Conservation (phyloP, 768 basidiomycete species). For the Floccularia luteovirens region DNA sequence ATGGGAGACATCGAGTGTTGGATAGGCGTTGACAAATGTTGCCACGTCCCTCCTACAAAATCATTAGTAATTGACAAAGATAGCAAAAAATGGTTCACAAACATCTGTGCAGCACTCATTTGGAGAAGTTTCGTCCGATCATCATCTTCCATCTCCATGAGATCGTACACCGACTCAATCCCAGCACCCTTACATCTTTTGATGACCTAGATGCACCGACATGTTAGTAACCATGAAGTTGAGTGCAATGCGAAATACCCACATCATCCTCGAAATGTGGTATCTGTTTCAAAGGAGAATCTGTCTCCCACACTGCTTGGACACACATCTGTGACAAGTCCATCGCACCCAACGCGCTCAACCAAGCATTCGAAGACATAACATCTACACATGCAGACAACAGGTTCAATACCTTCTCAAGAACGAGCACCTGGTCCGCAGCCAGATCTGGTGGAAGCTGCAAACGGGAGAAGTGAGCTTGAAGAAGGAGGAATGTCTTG, state of each 20-base stretch:
- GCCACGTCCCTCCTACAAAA: slow-evolving; percentile 82
- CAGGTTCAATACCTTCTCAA: slow-evolving; percentile 86
- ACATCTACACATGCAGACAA: slow-evolving; percentile 96
- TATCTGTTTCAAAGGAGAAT: slow-evolving; percentile 92
- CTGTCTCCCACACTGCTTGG: slow-evolving; percentile 96
- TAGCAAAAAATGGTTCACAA: slow-evolving; percentile 19
- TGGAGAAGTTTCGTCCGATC: slow-evolving; percentile 73
- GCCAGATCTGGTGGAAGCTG: slow-evolving; percentile 90
- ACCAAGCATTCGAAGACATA: slow-evolving; percentile 94
- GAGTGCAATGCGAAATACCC: slow-evolving; percentile 10
- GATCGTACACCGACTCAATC: slow-evolving; percentile 89
- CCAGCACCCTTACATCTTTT: slow-evolving; percentile 77
- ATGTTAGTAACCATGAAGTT: neutral
- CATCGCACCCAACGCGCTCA: slow-evolving; percentile 94
- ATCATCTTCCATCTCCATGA: slow-evolving; percentile 98
- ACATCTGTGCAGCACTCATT: slow-evolving; percentile 87
- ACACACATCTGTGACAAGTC: slow-evolving; percentile 98
- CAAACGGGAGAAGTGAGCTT: slow-evolving; percentile 94
- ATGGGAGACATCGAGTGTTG: slow-evolving; percentile 87
- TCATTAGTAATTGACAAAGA: slow-evolving; percentile 9
- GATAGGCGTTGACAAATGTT: slow-evolving; percentile 93
- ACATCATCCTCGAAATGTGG: slow-evolving; percentile 94
- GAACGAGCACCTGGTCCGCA: slow-evolving; percentile 81
- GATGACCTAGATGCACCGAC: slow-evolving; percentile 46
- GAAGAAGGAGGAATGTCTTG: slow-evolving; percentile 95